Base-by-base conservation (phyloP, 2,329 filamentous ascomycete genomes). In the Myriosclerotinia duriaeana region DNA sequence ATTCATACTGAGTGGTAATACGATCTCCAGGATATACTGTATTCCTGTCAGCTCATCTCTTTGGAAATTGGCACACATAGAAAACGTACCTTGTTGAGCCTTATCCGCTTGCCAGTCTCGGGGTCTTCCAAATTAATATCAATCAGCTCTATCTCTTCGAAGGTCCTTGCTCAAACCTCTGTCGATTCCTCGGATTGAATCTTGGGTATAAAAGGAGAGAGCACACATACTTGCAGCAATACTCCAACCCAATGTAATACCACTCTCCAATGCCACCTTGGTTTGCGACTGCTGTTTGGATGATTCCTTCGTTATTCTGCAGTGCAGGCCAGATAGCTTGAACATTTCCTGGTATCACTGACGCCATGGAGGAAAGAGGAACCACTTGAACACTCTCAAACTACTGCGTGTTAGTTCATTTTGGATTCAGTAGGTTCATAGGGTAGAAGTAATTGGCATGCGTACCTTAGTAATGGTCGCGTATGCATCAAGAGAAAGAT, bases 321-420 rank as follows among this genome's bases (percentile, higher is more conserved):
- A 64, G 48, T 1, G 61, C 52, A 53, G 61, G 61, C 61, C 61
- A 64, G 8, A 64, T 12, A 2, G 61, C 61, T 56, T 64, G 61
- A 34, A 55, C 52, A 17, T 44, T 42, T 5, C 61, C 61, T 46
- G 38, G 61, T 20, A 55, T 42, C 11, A 40, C 17, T 11, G 15
- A 12, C 7, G 17, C 61, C 4, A 8, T 55, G 12, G 61, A 64
- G 5, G 61, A 42, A 17, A 2, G 5, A 22, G 61, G 52, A 36
- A 64, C 52, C 22, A 64, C 38, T 64, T 64, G 61, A 44, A 53
- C 14, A 38, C 52, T 64, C 30, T 36, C 9, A 3, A 64, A 56
- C 61, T 64, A n/a, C 8, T 30, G 38, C 2, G 1, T 20, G 17
- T 64, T 36, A 64, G 61, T 30, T n/a, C 26, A 1, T 14, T 34